These are phyloP conservation scores for Mortierella polycephala DNA, from an alignment of 371 early-diverging fungal species.

Conservation along the genomic window DNA sequence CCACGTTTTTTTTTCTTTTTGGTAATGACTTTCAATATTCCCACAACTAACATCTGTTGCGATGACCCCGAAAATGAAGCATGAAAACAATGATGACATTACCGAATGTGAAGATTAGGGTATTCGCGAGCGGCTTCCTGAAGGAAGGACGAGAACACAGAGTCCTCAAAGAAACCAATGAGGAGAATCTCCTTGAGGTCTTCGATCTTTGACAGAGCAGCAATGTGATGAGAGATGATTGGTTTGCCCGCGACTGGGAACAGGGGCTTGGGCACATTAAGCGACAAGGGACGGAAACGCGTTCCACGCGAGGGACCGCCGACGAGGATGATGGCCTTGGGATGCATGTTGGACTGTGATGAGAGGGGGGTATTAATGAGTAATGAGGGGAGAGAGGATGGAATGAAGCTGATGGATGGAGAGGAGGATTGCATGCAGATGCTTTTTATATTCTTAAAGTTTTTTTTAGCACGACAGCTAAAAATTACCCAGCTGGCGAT, in stretches of 20 bases:
- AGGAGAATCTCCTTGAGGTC: constrained; percentile 92
- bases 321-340: constrained; percentile 94
- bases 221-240: constrained; percentile 95
- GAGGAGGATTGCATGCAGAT: too few species aligned
- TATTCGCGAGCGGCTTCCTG: constrained; percentile 86
- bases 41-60: background rate
- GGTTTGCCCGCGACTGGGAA: constrained; percentile 97
- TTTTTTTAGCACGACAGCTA: too few species aligned
- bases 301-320: constrained; percentile 98
- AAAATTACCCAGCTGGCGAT: too few species aligned
- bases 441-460: too few species aligned
- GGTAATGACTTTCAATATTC: constrained; percentile 1
- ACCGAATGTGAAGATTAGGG: constrained; percentile 86
- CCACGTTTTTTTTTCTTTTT: constrained; percentile 12
- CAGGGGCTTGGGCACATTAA: constrained; percentile 95
- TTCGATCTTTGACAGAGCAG: constrained; percentile 86
- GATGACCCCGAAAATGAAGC: too few species aligned
- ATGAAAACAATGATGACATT: constrained; percentile 17
- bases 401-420: too few species aligned
- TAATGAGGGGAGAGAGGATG: too few species aligned
- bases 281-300: constrained; percentile 96
- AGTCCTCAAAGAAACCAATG: constrained; percentile 96
- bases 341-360: constrained; percentile 25
- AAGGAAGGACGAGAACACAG: constrained; percentile 88
- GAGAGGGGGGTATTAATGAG: too few species aligned